Percentiles rank a stretch among this genome's conserved stretches.
Conservation (phyloP, 2,329 filamentous ascomycete genomes). For the Colletotrichum neosansevieriae region DNA sequence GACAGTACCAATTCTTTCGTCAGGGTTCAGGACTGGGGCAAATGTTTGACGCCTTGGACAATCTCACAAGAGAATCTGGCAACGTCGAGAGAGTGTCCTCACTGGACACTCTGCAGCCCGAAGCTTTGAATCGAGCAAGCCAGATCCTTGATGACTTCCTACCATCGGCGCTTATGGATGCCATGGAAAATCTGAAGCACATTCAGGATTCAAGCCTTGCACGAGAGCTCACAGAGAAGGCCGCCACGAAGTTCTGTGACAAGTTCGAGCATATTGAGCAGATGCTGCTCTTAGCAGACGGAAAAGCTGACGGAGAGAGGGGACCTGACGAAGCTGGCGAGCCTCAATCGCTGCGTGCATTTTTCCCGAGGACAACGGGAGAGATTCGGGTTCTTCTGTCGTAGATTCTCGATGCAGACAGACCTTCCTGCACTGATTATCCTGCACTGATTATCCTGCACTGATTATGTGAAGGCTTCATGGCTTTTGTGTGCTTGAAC, state of each 20-base stretch:
- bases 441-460: too few relatives aligned
- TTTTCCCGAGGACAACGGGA: conserved; percentile 70
- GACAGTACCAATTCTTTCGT: conserved; percentile 80
- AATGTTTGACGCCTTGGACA: conserved; percentile 70
- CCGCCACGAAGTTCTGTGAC: conserved; percentile 84
- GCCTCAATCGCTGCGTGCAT: conserved; percentile 51
- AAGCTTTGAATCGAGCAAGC: conserved; percentile 73
- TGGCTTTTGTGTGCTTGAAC: too few relatives aligned
- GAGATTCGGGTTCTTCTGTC: conserved; percentile 72
- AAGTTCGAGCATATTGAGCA: conserved; percentile 78
- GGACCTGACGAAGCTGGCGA: conserved; percentile 44
- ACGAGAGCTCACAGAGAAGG: conserved; percentile 82
- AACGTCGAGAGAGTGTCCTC: conserved; percentile 59
- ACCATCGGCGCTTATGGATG: conserved; percentile 92
- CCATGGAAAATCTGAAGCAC: conserved; percentile 81
- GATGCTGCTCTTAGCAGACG: conserved; percentile 59
- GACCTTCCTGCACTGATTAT: too few relatives aligned
- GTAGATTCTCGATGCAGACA: too few relatives aligned
- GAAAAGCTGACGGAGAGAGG: conserved; percentile 46
- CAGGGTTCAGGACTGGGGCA: conserved; percentile 78
- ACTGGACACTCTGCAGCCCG: conserved; percentile 65
- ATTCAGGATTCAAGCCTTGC: conserved; percentile 80
- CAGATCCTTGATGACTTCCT: conserved; percentile 90
- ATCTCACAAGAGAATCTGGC: conserved; percentile 47
- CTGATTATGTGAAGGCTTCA: too few relatives aligned